Conservation (phyloP, 2,329 filamentous ascomycete genomes). For the Aspergillus aculeatinus region DNA sequence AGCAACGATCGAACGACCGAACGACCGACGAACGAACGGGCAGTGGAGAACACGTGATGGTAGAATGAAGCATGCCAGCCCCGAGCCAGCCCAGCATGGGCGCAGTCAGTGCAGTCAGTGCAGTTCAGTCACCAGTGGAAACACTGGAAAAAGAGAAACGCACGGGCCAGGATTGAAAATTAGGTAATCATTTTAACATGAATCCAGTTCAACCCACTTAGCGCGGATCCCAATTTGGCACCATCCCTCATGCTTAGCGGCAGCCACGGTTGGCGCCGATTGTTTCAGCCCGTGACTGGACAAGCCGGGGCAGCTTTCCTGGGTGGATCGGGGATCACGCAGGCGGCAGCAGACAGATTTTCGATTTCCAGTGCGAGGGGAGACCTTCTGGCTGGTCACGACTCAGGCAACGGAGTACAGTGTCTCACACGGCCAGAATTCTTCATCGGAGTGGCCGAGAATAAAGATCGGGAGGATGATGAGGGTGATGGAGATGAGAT, state of each 20-base stretch:
- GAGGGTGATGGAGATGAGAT: too few relatives aligned
- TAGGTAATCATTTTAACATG: slow-evolving; percentile 19
- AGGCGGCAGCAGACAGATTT: slow-evolving; percentile 14
- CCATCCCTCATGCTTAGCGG: slow-evolving; percentile 9
- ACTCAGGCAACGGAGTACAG: neutral
- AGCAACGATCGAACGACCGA: neutral
- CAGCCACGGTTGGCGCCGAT: slow-evolving; percentile 8
- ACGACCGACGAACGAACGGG: neutral
- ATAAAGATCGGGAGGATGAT: too few relatives aligned
- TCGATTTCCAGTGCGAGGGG: neutral
- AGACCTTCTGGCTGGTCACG: neutral
- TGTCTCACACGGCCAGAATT: neutral
- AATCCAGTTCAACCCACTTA: neutral
- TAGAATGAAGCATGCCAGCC: too few relatives aligned
- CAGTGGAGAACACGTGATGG: slow-evolving; percentile 27
- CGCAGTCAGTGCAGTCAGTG: neutral
- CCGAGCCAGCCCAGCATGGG: too few relatives aligned
- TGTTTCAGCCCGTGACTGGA: slow-evolving; percentile 15
- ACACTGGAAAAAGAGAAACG: slow-evolving; percentile 13
- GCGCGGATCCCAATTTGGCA: slow-evolving; percentile 11
- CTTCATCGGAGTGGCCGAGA: too few relatives aligned
- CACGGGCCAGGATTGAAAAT: slow-evolving; percentile 20
- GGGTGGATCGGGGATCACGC: neutral
- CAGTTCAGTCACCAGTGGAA: neutral
- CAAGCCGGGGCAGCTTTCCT: neutral